Base-by-base conservation (phyloP, 306 rosid species). In the Adenanthera pavonina region DNA sequence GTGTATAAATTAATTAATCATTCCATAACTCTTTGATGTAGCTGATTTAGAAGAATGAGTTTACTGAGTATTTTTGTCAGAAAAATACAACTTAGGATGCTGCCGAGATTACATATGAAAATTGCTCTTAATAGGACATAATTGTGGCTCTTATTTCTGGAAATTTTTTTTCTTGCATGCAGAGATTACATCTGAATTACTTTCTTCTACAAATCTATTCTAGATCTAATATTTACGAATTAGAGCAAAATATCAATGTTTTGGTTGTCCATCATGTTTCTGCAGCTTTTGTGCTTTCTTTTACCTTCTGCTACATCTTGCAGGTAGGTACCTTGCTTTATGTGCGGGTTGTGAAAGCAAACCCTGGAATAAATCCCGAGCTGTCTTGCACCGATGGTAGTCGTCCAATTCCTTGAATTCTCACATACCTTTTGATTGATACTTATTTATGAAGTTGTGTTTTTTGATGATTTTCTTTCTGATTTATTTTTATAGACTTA, bases 331-430 rank as follows among this genome's bases (percentile, higher is more conserved):
- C 94, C 68, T 86, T 93, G 88, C 80, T 93, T 66, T 93, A 90
- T 43, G 90, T 84, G 61, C 90, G 98, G 74, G 89, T 96, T 38
- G 98, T 87, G 74, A 93, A 89, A 84, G 97, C 93, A 78, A 96
- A 85, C 85, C 92, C 91, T 56, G 93, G 93, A 83, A 86, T 93
- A 91, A 96, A 93, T 88, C 98, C 99, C 7, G 98, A 93, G 82
- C 83, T 96, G 70, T 83, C 99, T 60, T 96, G 99, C 81, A 92
- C 89, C 15, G 97, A 93, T 84, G 98, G 99, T 96, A 64, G 46
- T 92, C 84, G 53, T 76, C 81, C 51, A 71, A 51, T 75, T 80
- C 38, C 47, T 13, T 6, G 7, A 47, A 47, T 74, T 57, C 35
- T 43, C 19, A 38, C 56, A 9, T 59, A 40, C 47, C 15, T 47